phyloP scores from a whole-genome alignment of 148 eudicot species.

The Selenicereus undatus region DNA sequence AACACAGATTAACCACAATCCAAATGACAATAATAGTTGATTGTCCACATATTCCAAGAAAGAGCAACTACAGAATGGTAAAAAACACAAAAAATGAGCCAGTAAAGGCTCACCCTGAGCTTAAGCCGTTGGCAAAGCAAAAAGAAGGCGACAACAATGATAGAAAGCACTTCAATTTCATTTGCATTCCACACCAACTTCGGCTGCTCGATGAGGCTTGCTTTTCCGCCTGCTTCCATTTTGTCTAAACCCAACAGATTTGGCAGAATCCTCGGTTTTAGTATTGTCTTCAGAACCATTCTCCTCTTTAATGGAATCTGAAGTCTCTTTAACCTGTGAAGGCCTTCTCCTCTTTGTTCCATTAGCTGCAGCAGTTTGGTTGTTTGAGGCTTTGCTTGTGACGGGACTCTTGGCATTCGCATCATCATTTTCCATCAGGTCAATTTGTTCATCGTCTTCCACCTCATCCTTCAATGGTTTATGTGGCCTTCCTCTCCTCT shows the following conservation, averaged over 20 bases:
- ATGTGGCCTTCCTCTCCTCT: slow-evolving; percentile 67
- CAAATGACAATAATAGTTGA: not conserved
- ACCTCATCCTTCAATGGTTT: slow-evolving; percentile 45
- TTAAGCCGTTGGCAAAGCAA: slow-evolving; percentile 1
- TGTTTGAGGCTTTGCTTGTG: slow-evolving; percentile 31
- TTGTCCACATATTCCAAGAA: not conserved
- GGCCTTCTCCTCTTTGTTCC: slow-evolving; percentile 51
- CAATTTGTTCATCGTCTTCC: slow-evolving; percentile 30
- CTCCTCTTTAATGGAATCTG: slow-evolving; percentile 38
- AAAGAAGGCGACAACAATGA: slow-evolving; percentile 3
- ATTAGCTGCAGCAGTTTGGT: slow-evolving; percentile 32
- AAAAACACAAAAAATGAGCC: slow-evolving; percentile 14
- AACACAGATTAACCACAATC: slow-evolving; percentile 6
- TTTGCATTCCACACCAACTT: slow-evolving; percentile 64
- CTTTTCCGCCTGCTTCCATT: slow-evolving; percentile 67
- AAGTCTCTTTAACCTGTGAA: slow-evolving; percentile 31
- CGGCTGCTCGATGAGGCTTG: slow-evolving; percentile 77
- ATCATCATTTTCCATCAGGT: slow-evolving; percentile 24
- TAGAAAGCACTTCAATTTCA: slow-evolving; percentile 19
- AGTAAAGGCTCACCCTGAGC: slow-evolving; percentile 14
- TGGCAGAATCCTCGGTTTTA: slow-evolving; percentile 24
- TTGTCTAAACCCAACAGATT: slow-evolving; percentile 55
- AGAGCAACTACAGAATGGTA: slow-evolving; percentile 3
- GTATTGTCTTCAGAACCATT: slow-evolving; percentile 26
- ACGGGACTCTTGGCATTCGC: slow-evolving; percentile 15